Base-by-base conservation (phyloP, 768 basidiomycete species). In the Tulasnella sp. region DNA sequence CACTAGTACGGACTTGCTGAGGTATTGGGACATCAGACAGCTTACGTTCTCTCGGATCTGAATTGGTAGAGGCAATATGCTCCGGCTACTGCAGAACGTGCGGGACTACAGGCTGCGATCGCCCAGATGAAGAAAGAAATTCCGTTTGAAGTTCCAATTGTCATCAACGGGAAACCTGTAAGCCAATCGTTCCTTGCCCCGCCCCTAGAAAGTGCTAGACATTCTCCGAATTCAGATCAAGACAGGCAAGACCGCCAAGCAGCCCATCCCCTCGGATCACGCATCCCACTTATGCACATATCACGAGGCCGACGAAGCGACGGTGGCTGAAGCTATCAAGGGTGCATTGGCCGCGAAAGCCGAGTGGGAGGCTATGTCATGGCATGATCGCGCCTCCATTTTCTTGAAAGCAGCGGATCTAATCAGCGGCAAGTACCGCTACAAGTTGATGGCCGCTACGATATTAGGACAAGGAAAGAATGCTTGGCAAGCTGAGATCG, bases 381-480 rank as follows among this genome's bases (percentile, higher is more conserved):
- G 97, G 97, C 92, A 90, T 84, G 98, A 99, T 85, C 91, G 97
- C 46, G 98, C 98, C 2, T 95, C 98, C 52, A 97, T 99, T 86
- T 99, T 99, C 88, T 88, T 99, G 82, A 98, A 97, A 85, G 98
- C 98, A 6, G 98, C 98, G 34, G 98, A 99, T 85, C 91, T 99
- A 75, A 90, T 96, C 79, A 92, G 94, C 84, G 95, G 94, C 77
- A 99, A 99, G 88, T 98, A 98, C 85, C 89, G 98, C 81, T 97
- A 97, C 87, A 92, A 93, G 86, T 88, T 99, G 72, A 89, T 98
- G 87, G 98, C 98, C 58, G 96, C 97, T 56, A 99, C 97, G 68
- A 98, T 99, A 86, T 88, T 99, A 72, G 98, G 98, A 21, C 98
- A 99, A 87, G 98, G 98, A 58, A 99, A 99, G 91, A 99, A 98